A percentile compares a stretch with the other conserved stretches of the same genome.
phyloP scores from a whole-genome alignment of 164 flowering plant genomes.

The Cinnamomum chago region DNA sequence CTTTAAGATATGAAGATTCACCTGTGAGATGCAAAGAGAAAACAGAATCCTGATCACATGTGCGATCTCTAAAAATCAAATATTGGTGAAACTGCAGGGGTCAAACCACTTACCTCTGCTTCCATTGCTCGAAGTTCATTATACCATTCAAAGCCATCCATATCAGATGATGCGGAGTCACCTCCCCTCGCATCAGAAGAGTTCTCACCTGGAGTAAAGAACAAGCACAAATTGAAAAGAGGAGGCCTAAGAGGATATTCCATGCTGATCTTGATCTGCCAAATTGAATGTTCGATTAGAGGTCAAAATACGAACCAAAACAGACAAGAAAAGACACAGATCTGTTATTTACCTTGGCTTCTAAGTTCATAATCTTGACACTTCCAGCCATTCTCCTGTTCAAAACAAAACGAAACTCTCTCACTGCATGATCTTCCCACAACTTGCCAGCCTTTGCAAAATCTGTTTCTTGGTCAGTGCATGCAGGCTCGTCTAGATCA shows the following conservation, averaged over 20 bases:
- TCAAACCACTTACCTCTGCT: constrained; percentile 63
- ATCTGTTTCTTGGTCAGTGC: constrained; percentile 38
- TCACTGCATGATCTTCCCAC: constrained; percentile 59
- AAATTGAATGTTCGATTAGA: constrained; percentile 14
- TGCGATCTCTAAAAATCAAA: background rate
- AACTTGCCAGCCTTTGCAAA: constrained; percentile 27
- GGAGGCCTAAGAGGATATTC: constrained; percentile 98
- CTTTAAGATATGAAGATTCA: constrained; percentile 72
- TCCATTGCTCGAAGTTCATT: constrained; percentile 92
- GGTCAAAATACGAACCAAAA: constrained; percentile 5
- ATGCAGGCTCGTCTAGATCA: constrained; percentile 59
- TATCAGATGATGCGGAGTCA: constrained; percentile 11
- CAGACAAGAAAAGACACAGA: constrained; percentile 7
- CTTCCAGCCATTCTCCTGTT: constrained; percentile 30
- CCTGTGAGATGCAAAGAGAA: constrained; percentile 32
- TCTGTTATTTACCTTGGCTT: constrained; percentile 60
- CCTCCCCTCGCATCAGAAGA: constrained; percentile 1
- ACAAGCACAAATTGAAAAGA: constrained; percentile 47
- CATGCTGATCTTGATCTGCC: constrained; percentile 75
- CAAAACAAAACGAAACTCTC: constrained; percentile 60
- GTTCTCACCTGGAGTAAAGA: constrained; percentile 26
- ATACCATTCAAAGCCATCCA: constrained; percentile 37
- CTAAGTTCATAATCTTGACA: constrained; percentile 42
- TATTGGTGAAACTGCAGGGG: background rate
- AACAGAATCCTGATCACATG: background rate